Conservation (phyloP, 192 early-diverging fungal species). For the Linnemannia zychae region DNA sequence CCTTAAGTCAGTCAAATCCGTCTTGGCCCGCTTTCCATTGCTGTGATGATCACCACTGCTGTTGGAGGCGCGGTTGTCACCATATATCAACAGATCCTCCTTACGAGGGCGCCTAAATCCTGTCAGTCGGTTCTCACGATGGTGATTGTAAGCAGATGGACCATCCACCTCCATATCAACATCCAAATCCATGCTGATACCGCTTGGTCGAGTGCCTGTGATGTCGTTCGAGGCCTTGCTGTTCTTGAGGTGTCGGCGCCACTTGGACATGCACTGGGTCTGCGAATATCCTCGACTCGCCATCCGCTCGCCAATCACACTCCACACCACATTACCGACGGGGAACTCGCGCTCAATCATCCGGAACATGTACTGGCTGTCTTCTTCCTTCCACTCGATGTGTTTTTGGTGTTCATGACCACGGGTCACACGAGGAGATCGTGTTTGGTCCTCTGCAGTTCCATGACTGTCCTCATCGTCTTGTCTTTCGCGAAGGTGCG, state of each 20-base stretch:
- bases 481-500: background rate
- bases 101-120: slow-evolving; percentile 17
- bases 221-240: slow-evolving; percentile 33
- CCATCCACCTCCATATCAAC: slow-evolving; percentile 15
- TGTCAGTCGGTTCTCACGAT: slow-evolving; percentile 1
- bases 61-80: background rate
- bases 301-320: slow-evolving; percentile 53
- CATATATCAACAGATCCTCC: slow-evolving; percentile 14
- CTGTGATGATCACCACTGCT: background rate
- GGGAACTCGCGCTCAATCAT: slow-evolving; percentile 53
- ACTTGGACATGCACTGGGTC: slow-evolving; percentile 57
- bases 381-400: slow-evolving; percentile 57
- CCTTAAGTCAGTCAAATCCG: slow-evolving; percentile 5
- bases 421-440: slow-evolving; percentile 21
- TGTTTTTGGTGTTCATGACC: slow-evolving; percentile 49
- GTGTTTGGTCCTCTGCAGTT: background rate
- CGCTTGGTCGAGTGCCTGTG: background rate
- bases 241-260: slow-evolving; percentile 52
- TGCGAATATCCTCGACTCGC: slow-evolving; percentile 51
- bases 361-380: slow-evolving; percentile 53
- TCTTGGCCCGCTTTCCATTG: slow-evolving; percentile 23
- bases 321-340: slow-evolving; percentile 54
- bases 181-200: slow-evolving; percentile 43
- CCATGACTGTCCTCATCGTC: slow-evolving; percentile 15
- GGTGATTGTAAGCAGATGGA: background rate